phyloP scores from a whole-genome alignment of 495 filamentous ascomycete species.

The Filosporella fistucella region DNA sequence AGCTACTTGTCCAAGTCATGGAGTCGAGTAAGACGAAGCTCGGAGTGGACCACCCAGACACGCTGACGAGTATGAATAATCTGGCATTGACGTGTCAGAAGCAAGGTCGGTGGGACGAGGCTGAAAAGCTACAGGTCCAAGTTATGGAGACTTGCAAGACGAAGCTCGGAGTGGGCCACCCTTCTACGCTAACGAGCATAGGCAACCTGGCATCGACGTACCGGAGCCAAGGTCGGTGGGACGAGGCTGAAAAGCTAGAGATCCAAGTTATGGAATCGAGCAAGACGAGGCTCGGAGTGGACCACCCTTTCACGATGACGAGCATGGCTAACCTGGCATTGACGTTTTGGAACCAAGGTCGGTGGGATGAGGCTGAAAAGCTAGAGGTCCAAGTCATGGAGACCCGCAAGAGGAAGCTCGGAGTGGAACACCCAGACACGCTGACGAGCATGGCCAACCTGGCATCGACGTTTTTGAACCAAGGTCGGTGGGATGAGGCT shows the following conservation, averaged over 20 bases:
- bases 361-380: slow-evolving; percentile 29
- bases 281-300: slow-evolving; percentile 27
- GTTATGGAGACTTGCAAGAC: slow-evolving; percentile 11
- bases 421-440: not conserved
- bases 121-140: slow-evolving; percentile 24
- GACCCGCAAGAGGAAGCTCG: not conserved
- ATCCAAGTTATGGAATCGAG: slow-evolving; percentile 25
- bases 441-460: slow-evolving; percentile 31
- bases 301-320: slow-evolving; percentile 26
- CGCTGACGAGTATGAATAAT: slow-evolving; percentile 13
- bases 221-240: slow-evolving; percentile 28
- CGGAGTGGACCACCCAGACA: slow-evolving; percentile 20
- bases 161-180: not conserved
- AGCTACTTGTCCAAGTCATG: slow-evolving; percentile 1
- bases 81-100: not conserved
- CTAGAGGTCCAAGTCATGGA: slow-evolving; percentile 18
- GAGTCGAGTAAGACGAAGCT: slow-evolving; percentile 12
- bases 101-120: slow-evolving; percentile 20
- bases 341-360: slow-evolving; percentile 19
- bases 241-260: slow-evolving; percentile 28
- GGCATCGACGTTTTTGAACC: slow-evolving; percentile 14
- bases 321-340: slow-evolving; percentile 34
- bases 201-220: slow-evolving; percentile 29
- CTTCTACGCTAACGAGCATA: slow-evolving; percentile 21
- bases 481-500: slow-evolving; percentile 28